Conservation (phyloP, 2,329 filamentous ascomycete species). For the Ceratocystis cacaofunesta region DNA sequence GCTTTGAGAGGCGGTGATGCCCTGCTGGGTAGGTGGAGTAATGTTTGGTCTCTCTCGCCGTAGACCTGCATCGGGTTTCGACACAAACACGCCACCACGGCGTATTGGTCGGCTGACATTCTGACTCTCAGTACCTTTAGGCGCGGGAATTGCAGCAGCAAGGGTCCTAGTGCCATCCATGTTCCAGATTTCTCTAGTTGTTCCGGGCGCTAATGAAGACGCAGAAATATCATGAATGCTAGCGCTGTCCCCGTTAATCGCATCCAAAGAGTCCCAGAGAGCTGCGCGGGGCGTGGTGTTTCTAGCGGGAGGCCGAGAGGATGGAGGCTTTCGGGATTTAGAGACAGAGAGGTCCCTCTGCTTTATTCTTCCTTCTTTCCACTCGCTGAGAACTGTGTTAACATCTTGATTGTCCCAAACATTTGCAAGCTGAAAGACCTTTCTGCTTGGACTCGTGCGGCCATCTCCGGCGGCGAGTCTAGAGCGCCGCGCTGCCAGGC, state of each 20-base stretch:
- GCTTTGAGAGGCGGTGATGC: not conserved
- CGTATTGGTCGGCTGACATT: not conserved
- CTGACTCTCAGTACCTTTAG: not conserved
- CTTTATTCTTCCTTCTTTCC: conserved; percentile 38
- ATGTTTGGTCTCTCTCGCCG: not conserved
- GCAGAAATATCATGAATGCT: not conserved
- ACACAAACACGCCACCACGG: conserved; percentile 8
- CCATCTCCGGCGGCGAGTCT: conserved; percentile 34
- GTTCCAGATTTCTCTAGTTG: conserved; percentile 21
- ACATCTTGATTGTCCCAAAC: conserved; percentile 47
- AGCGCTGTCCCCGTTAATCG: not conserved
- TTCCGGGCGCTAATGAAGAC: not conserved
- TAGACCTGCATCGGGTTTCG: conserved; percentile 5
- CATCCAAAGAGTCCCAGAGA: not conserved
- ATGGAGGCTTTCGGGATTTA: not conserved
- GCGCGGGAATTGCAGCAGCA: conserved; percentile 18
- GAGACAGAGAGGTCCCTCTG: conserved; percentile 9
- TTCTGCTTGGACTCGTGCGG: conserved; percentile 38
- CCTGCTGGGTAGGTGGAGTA: not conserved
- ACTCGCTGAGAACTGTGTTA: conserved; percentile 36
- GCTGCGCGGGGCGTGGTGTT: not conserved
- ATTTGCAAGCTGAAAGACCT: conserved; percentile 45
- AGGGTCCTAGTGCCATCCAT: conserved; percentile 27
- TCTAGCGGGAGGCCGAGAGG: not conserved
- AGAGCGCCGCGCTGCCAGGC: conserved; percentile 44